Base-by-base conservation (phyloP, 2,329 filamentous ascomycete genomes). In the Fusarium robinianum region DNA sequence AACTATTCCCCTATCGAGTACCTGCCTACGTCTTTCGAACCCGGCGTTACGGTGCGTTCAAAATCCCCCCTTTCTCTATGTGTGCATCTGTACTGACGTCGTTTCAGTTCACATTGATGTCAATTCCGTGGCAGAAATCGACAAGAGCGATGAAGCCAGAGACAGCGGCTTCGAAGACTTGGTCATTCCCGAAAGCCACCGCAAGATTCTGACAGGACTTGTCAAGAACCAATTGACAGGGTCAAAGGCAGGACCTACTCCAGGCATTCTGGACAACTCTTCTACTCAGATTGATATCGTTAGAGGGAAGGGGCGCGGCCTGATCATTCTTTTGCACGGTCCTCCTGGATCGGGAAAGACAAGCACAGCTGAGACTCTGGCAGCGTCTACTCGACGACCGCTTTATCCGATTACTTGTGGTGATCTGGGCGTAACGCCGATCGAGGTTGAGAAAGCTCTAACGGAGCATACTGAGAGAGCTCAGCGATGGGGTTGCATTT, bases 401-500 rank as follows among this genome's bases (percentile, higher is more conserved):
- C 18, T 39, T 5, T 39, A 30, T 23, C 36, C 36, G 3, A 30
- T 39, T 8, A 38, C 35, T 14, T 39, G 24, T n/a, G 36, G 36
- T 8, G 31, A 34, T 6, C 11, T 34, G 6, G 31, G 31, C 3
- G 24, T 21, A 10, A 5, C 9, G 10, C 10, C 31, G 6, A 15
- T 6, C 2, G 6, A 14, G 6, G 34, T 45, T 14, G 41, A 45
- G 14, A 14, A 5, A 2, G 4, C 5, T 11, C 18, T 45, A 5
- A 18, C n/a, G 5, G 25, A 34, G 5, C 26, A 38, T 18, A 12
- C 17, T 2, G 14, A 10, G 5, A 21, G 21, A 27, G 41, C 29
- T 3, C n/a, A 45, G 6, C 30, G 19, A 8, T 45, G 41, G 41
- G 34, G 34, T 2, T 45, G 41, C 6, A 24, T 45, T 4, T 19